Base-by-base conservation (phyloP, 2,329 filamentous ascomycete genomes). In the Achaetomium macrosporum region DNA sequence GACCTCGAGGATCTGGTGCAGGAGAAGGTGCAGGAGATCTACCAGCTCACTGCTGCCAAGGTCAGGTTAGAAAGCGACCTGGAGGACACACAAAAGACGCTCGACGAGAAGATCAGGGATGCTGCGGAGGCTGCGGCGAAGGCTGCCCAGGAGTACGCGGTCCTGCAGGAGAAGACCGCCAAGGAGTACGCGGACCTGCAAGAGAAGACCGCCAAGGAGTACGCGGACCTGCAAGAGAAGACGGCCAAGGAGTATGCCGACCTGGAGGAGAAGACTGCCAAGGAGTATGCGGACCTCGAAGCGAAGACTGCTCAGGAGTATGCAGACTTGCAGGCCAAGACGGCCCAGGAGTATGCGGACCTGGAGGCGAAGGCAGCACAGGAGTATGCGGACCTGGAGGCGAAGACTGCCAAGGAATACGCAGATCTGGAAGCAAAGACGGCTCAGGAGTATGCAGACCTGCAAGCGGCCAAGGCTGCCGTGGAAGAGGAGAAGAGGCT, bases 1-100 rank as follows among this genome's bases (percentile, higher is more conserved):
- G 59, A 57, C 1, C 61, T 67, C 43, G 63, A 66, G 50, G 41
- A 45, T 1, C 43, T 56, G 3, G 54, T 64, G n/a, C 58, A 61
- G 42, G 61, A 62, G 3, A 63, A 63, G 55, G 50, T 58, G 13
- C 53, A 61, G 43, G 58, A 64, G 55, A 63, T 61, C n/a, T 25
- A 59, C 12, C 59, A 64, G 47, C 58, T 64, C 17, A 55, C 46
- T 12, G 58, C 58, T n/a, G 46, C 44, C 31, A 55, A 52, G 41
- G 51, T 58, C 13, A 55, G 50, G 31, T 57, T 64, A 44, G 57
- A 63, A 15, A 50, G 48, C 2, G 58, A 63, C n/a, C 54, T 63
- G 19, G 51, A 59, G 30, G 61, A 61, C 39, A 57, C 59, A 3
- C 49, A 55, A 10, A 50, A 31, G 9, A 49, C n/a, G 12, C 44